Conservation (phyloP, 129 eudicot species). For the Cynara cardunculus region DNA sequence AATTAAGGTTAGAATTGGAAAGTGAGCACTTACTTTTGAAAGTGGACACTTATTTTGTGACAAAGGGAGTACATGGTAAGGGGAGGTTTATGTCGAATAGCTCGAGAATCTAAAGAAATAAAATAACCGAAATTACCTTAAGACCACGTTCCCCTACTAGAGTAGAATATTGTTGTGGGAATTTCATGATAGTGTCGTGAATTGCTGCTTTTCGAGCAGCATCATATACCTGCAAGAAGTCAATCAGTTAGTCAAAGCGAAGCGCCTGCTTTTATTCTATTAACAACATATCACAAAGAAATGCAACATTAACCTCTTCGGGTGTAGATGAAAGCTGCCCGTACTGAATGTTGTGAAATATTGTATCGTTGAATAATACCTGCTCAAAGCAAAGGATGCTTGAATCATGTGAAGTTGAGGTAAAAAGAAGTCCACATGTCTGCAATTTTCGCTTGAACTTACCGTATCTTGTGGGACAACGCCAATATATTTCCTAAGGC, state of each 20-base stretch:
- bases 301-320: conserved; percentile 61
- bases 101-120: background rate
- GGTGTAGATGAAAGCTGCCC: conserved; percentile 86
- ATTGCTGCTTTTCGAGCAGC: conserved; percentile 92
- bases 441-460: conserved; percentile 15
- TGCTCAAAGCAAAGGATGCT: conserved; percentile 34
- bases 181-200: conserved; percentile 93
- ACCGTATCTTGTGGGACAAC: conserved; percentile 99
- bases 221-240: conserved; percentile 53
- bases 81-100: background rate
- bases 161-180: conserved; percentile 84
- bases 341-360: conserved; percentile 90
- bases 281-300: background rate
- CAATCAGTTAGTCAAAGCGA: conserved; percentile 5
- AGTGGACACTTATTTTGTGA: background rate
- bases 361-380: conserved; percentile 96
- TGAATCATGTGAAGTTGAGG: background rate
- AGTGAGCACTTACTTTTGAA: background rate
- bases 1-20: background rate
- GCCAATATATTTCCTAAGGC: conserved; percentile 81
- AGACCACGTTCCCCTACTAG: conserved; percentile 97
- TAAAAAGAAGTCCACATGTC: background rate
- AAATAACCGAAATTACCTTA: conserved; percentile 46
- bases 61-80: background rate
- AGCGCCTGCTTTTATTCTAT: conserved; percentile 2